Percentiles rank a stretch among this genome's conserved stretches.
Conservation (phyloP, 805 yeast genomes). For the Cyberlindnera suaveolens region DNA sequence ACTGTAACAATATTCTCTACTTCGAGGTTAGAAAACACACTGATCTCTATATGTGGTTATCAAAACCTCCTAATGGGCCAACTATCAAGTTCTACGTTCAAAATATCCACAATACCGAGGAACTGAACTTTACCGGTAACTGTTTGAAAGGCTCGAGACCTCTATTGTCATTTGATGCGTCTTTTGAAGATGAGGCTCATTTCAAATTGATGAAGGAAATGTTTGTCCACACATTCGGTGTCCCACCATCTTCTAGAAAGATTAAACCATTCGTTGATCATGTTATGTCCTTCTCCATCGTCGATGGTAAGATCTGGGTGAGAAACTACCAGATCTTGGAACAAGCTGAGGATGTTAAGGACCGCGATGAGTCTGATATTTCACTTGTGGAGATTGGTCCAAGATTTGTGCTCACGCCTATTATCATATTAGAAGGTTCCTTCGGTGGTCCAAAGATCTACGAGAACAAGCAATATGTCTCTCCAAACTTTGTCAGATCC, state of each 20-base stretch:
- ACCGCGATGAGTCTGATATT: conserved; percentile 53
- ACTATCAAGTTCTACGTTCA: conserved; percentile 90
- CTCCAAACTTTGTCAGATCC: conserved; percentile 93
- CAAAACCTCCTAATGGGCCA: conserved; percentile 98
- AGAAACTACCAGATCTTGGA: conserved; percentile 88
- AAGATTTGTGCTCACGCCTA: conserved; percentile 86
- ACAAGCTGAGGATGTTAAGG: conserved; percentile 46
- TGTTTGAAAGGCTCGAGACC: conserved; percentile 96
- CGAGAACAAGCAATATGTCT: conserved; percentile 93
- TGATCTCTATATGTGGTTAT: conserved; percentile 89
- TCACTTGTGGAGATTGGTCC: conserved; percentile 95
- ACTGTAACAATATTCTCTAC: conserved; percentile 90
- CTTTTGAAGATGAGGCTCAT: conserved; percentile 69
- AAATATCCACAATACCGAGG: conserved; percentile 93
- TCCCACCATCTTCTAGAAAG: conserved; percentile 89
- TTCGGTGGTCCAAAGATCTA: conserved; percentile 97
- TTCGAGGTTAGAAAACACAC: conserved; percentile 96
- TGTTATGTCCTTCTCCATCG: conserved; percentile 86
- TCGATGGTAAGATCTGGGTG: conserved; percentile 92
- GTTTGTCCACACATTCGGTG: conserved; percentile 81
- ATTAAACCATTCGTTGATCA: conserved; percentile 94
- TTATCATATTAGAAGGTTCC: conserved; percentile 90
- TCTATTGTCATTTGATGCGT: conserved; percentile 75
- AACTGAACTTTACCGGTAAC: conserved; percentile 93
- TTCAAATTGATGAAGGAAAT: conserved; percentile 74